A percentile compares a stretch with the other conserved stretches of the same genome.
phyloP scores from a whole-genome alignment of 1,284 basidiomycete species.

The Macrocybe sp. region DNA sequence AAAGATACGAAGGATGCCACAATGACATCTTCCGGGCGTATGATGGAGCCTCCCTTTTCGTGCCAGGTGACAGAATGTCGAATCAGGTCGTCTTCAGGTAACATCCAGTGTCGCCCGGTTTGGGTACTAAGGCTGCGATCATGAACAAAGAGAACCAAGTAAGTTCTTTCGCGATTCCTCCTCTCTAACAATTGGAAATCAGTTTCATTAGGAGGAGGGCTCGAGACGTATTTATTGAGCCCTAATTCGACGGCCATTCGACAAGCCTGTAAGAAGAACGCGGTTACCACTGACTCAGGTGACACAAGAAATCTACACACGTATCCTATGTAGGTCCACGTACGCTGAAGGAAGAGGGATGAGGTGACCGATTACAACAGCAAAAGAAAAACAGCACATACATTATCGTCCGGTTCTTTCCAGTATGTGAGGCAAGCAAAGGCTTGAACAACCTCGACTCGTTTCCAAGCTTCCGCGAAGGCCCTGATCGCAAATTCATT shows the following conservation, averaged over 20 bases:
- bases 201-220: slow-evolving; percentile 52
- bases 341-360: slow-evolving; percentile 42
- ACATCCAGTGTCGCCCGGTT: slow-evolving; percentile 80
- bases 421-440: slow-evolving; percentile 83
- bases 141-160: slow-evolving; percentile 78
- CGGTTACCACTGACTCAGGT: neutral
- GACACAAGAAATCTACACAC: slow-evolving; percentile 35
- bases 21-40: slow-evolving; percentile 75
- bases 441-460: slow-evolving; percentile 79
- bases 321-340: slow-evolving; percentile 82
- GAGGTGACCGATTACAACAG: slow-evolving; percentile 10
- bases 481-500: slow-evolving; percentile 70
- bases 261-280: slow-evolving; percentile 49
- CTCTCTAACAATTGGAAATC: slow-evolving; percentile 64
- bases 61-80: slow-evolving; percentile 67
- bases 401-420: slow-evolving; percentile 79
- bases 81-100: slow-evolving; percentile 75
- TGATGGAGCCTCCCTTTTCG: slow-evolving; percentile 44
- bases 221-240: slow-evolving; percentile 60
- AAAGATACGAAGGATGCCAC: slow-evolving; percentile 70
- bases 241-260: slow-evolving; percentile 81
- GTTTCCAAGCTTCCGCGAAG: slow-evolving; percentile 71
- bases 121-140: slow-evolving; percentile 80
- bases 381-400: slow-evolving; percentile 27
- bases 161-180: slow-evolving; percentile 77